Base-by-base conservation (phyloP, 257 asterid genomes). In the Capsicum pubescens region DNA sequence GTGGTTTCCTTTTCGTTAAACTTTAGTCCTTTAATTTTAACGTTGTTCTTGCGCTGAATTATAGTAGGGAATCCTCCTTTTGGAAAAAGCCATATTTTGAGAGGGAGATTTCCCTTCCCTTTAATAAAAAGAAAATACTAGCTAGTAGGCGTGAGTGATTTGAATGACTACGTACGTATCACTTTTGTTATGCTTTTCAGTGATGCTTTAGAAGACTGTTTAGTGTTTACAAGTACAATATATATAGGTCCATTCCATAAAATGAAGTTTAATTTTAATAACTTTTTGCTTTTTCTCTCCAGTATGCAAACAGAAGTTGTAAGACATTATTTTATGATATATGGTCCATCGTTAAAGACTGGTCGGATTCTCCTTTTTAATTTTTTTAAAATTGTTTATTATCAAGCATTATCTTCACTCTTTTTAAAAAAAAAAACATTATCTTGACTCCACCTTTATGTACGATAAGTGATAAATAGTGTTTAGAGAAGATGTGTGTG, bases 221-320 rank as follows among this genome's bases (percentile, higher is more conserved):
- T 35, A 52, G 32, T 26, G 32, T 26, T 26, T 26, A 26, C 32
- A 1, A 26, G 21, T 35, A 36, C 52, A 36, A 13, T 58, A 57
- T 57, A 57, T 39, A n/a, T 15, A 16, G 12, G 8, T 67, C n/a
- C 74, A 10, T 14, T 67, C n/a, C 74, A 10, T 14, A 8, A 35
- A 6, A 36, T 8, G 12, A n/a, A 66, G 21, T 67, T 36, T 7
- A 67, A 14, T 36, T 68, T 36, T 15, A 50, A 8, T 36, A 68
- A 11, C 21, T 36, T 68, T 68, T 14, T 11, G 35, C 13, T 1
- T 17, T 68, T 68, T 68, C 44, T 39, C 26, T 35, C 77, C 54
- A 68, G 39, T 68, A 68, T 69, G 77, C 77, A 39, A 69, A 69
- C 77, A 69, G 39, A 67, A 14, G 50, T 36, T 67, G 74, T 36